A percentile compares a stretch with the other conserved stretches of the same genome.
Conservation (phyloP, 345 rosid genomes). For the Microthlaspi erraticum region DNA sequence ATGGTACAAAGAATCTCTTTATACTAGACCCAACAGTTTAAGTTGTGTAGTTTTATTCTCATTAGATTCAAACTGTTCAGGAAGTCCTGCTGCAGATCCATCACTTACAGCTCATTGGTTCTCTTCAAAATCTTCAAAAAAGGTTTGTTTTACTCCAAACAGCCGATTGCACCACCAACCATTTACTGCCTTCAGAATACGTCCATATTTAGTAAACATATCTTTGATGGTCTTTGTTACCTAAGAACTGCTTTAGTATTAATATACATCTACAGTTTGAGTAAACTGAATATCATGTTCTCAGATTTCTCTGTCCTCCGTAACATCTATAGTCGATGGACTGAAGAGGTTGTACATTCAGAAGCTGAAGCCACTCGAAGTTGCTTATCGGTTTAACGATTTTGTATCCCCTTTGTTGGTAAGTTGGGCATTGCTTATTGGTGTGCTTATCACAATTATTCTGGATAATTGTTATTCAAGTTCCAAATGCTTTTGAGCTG, state of each 20-base stretch:
- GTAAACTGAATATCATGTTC: constrained; percentile 32
- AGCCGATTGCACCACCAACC: constrained; percentile 16
- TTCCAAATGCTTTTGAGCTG: constrained; percentile 17
- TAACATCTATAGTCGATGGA: constrained; percentile 93
- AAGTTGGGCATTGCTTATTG: constrained; percentile 42
- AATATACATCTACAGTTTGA: constrained; percentile 9
- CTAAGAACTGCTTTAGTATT: neutral
- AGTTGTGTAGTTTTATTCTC: constrained; percentile 29
- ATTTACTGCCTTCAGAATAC: constrained; percentile 12
- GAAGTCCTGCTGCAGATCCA: constrained; percentile 51
- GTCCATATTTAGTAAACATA: neutral
- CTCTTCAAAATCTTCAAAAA: constrained; percentile 80
- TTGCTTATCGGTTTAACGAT: constrained; percentile 83
- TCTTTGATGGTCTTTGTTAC: constrained; percentile 2
- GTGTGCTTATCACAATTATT: neutral
- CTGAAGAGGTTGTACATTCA: constrained; percentile 86
- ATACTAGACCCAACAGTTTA: constrained; percentile 3
- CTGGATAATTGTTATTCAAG: constrained; percentile 19
- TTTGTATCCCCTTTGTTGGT: constrained; percentile 91
- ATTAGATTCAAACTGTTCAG: constrained; percentile 47
- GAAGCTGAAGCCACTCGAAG: constrained; percentile 93
- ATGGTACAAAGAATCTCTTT: constrained; percentile 54
- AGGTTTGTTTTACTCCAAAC: constrained; percentile 53
- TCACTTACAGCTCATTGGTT: constrained; percentile 76
- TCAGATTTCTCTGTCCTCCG: constrained; percentile 77